A percentile compares a stretch with the other conserved stretches of the same genome.
Evolutionary conservation across 169 alveolate genomes (phyloP).

Genomic region (Plasmodium vivax): DNA sequence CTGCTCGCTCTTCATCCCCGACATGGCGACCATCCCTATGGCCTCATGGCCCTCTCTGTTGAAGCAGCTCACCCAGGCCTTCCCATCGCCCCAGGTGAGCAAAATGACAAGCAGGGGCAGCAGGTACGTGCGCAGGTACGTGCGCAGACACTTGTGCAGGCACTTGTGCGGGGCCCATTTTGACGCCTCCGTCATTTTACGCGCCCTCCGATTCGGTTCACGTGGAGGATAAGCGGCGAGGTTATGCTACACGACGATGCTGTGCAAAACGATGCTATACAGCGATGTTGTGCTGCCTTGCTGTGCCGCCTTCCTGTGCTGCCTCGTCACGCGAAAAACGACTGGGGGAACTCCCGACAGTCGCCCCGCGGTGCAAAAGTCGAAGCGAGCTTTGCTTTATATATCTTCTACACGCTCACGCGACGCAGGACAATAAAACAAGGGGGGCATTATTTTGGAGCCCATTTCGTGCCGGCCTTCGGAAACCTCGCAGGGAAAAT

Average conservation of each 20-base stretch:
- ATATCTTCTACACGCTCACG: not conserved
- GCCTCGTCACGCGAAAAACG: not conserved
- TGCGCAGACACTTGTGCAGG: not conserved
- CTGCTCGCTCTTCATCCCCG: constrained; percentile 80
- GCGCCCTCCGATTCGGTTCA: not conserved
- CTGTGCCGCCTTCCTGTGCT: not conserved
- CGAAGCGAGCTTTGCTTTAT: not conserved
- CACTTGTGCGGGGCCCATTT: not conserved
- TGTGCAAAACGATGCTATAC: not conserved
- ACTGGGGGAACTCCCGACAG: not conserved
- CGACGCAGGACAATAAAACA: not conserved
- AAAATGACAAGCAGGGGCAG: not conserved
- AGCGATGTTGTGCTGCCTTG: not conserved
- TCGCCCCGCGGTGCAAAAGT: not conserved
- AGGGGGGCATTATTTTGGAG: not conserved
- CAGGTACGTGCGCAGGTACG: not conserved
- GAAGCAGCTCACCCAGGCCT: constrained; percentile 1
- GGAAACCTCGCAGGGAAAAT: not conserved
- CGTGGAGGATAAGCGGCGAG: not conserved
- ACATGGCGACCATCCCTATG: constrained; percentile 84
- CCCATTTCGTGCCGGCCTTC: not conserved
- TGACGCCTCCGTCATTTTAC: not conserved
- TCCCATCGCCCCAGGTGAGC: not conserved
- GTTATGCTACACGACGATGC: not conserved
- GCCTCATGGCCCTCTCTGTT: constrained; percentile 65